Percentiles rank a stretch among this genome's conserved stretches.
These are phyloP conservation scores for Ramaria sp. DNA, from an alignment of 768 basidiomycete genomes.

Conservation along the genomic window DNA sequence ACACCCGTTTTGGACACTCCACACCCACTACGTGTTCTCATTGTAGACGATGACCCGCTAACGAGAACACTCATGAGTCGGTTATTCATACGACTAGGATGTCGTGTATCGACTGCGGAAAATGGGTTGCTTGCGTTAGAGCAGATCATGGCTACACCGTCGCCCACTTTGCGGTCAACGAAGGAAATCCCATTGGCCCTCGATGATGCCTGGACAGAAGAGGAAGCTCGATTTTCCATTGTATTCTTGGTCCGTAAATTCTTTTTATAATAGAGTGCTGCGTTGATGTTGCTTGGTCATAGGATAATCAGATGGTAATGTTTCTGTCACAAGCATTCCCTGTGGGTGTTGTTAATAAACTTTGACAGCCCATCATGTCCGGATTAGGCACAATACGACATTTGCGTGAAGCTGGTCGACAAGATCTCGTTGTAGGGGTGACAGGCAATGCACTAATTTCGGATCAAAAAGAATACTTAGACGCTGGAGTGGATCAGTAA, in stretches of 20 bases:
- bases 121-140: constrained; percentile 73
- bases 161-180: not conserved
- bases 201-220: constrained; percentile 1
- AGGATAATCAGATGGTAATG: constrained; percentile 3
- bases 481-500: constrained; percentile 67
- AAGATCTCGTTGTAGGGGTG: constrained; percentile 71
- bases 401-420: constrained; percentile 51
- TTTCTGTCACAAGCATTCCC: not conserved
- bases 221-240: not conserved
- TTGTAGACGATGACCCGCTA: constrained; percentile 75
- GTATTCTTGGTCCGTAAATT: not conserved
- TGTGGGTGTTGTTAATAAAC: not conserved
- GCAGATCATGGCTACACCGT: constrained; percentile 41
- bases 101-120: constrained; percentile 68
- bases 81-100: constrained; percentile 68
- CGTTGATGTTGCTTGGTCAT: not conserved
- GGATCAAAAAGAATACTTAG: constrained; percentile 67
- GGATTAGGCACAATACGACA: constrained; percentile 61
- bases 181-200: not conserved
- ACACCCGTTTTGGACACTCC: not conserved
- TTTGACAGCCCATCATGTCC: constrained; percentile 48
- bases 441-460: constrained; percentile 30
- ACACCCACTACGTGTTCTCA: constrained; percentile 48
- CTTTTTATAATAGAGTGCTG: not conserved
- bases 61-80: constrained; percentile 76